A percentile compares a stretch with the other conserved stretches of the same genome.
Conservation (phyloP, 2,329 filamentous ascomycete genomes). For the Teratosphaeriaceae sp. region DNA sequence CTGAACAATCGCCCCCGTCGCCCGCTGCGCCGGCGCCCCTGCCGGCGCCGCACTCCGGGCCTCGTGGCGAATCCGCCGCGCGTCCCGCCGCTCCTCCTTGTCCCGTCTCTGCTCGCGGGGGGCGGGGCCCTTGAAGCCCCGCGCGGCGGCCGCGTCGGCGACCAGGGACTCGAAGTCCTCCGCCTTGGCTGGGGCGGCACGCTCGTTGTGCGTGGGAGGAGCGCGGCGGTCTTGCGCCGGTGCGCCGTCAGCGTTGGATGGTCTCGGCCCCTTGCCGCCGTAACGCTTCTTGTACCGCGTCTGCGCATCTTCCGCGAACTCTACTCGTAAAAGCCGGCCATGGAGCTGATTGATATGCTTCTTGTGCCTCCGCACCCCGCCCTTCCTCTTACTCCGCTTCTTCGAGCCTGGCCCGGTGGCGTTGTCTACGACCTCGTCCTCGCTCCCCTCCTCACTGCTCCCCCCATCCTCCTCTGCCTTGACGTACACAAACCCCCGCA, state of each 20-base stretch:
- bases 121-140: conserved; percentile 7
- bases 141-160: neutral
- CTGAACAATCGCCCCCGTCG: conserved; percentile 74
- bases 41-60: conserved; percentile 39
- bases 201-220: conserved; percentile 6
- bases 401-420: conserved; percentile 29
- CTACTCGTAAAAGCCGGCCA: conserved; percentile 75
- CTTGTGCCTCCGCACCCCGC: conserved; percentile 45
- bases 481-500: conserved; percentile 71
- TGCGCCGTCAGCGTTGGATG: neutral
- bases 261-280: conserved; percentile 48
- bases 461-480: conserved; percentile 43
- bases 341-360: conserved; percentile 83
- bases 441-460: conserved; percentile 43
- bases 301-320: conserved; percentile 88
- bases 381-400: conserved; percentile 31
- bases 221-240: conserved; percentile 5
- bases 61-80: conserved; percentile 34
- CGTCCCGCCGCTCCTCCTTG: conserved; percentile 26
- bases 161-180: neutral
- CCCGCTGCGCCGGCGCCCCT: conserved; percentile 47
- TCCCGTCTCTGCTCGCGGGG: conserved; percentile 20
- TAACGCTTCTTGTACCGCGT: conserved; percentile 90
- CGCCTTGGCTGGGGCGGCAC: neutral
- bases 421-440: conserved; percentile 33